A percentile compares a stretch with the other conserved stretches of the same genome.
Conservation (phyloP, 257 asterid species). For the Fraxinus pennsylvanica region DNA sequence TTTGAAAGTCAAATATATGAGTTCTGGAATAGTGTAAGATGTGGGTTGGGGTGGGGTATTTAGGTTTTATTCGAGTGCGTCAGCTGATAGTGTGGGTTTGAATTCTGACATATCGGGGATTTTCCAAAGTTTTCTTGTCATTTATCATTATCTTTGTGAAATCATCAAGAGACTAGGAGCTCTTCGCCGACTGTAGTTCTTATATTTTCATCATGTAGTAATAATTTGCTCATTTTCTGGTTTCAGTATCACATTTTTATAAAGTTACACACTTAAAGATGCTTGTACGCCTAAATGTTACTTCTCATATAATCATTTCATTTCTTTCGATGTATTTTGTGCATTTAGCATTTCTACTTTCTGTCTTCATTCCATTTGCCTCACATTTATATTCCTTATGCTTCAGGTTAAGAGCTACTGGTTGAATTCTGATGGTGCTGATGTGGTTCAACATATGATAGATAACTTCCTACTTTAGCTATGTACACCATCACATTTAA, state of each 20-base stretch:
- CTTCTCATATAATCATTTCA: background rate
- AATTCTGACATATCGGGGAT: background rate
- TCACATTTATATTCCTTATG: background rate
- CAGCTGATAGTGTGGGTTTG: background rate
- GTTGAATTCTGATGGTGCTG: conserved; percentile 89
- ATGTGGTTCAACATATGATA: conserved; percentile 83
- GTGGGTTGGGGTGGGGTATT: background rate
- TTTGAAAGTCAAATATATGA: background rate
- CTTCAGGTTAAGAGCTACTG: conserved; percentile 82
- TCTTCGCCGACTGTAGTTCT: background rate
- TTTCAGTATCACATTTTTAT: background rate
- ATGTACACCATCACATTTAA: conserved; percentile 17
- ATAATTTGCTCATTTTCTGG: background rate
- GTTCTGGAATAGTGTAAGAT: background rate
- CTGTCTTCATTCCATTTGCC: conserved; percentile 1
- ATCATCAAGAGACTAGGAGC: background rate
- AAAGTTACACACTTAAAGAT: background rate
- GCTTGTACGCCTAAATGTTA: background rate
- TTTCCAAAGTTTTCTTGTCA: background rate
- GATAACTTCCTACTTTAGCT: conserved; percentile 66
- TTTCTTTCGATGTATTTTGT: background rate
- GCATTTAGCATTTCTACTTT: background rate
- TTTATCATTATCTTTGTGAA: background rate
- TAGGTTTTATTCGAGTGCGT: background rate
- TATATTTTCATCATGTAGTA: background rate